A percentile compares a stretch with the other conserved stretches of the same genome.
Conservation (phyloP, 2,329 filamentous ascomycete species). For the Colletotrichum theobromicola region DNA sequence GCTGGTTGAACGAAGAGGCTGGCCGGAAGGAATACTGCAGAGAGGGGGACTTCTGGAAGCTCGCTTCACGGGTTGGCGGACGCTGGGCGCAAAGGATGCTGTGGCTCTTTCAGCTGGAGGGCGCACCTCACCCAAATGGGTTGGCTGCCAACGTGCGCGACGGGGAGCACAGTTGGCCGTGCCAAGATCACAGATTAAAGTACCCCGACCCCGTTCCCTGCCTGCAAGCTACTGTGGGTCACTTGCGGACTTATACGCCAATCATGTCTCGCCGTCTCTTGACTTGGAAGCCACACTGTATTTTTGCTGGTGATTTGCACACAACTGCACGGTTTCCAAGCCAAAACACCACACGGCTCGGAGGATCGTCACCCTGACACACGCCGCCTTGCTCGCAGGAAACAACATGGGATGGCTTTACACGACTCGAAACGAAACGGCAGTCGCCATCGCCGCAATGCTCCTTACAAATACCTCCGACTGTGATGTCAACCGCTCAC, state of each 20-base stretch:
- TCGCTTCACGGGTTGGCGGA: not conserved
- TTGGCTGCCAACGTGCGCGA: not conserved
- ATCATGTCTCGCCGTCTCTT: not conserved
- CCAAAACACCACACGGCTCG: not conserved
- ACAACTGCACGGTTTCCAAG: not conserved
- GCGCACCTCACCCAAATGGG: not conserved
- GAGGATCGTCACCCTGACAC: not conserved
- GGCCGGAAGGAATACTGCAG: not conserved
- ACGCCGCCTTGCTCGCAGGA: not conserved
- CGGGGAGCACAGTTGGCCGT: not conserved
- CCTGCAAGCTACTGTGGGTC: not conserved
- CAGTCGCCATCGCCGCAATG: not conserved
- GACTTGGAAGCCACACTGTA: not conserved
- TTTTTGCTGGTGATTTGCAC: fast-evolving
- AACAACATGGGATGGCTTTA: constrained; percentile 3
- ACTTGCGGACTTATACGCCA: not conserved
- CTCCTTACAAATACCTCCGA: not conserved
- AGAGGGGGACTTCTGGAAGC: not conserved
- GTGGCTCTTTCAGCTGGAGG: not conserved
- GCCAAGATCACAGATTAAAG: constrained; percentile 11
- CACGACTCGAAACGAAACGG: constrained; percentile 8
- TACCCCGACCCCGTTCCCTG: not conserved
- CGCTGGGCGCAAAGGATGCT: not conserved
- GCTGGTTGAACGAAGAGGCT: not conserved
- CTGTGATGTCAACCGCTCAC: not conserved